Evolutionary conservation across 2,329 filamentous ascomycete species (phyloP), one percentile per base, ranked within the genome.

Genomic region (Colletotrichum lentis): DNA sequence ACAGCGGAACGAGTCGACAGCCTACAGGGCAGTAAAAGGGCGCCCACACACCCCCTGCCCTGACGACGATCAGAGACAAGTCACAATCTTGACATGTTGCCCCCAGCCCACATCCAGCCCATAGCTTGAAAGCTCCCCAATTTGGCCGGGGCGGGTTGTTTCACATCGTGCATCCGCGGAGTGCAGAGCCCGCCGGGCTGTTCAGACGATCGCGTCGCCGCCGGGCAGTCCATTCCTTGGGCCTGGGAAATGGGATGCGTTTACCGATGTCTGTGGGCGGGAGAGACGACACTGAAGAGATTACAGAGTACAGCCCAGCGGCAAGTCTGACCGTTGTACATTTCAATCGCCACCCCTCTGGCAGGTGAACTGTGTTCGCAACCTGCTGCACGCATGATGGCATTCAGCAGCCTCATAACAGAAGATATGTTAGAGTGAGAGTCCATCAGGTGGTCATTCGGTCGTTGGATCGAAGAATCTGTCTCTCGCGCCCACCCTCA

Each of bases 11-110:
- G 27, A 27, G 37, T n/a, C 5, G n/a, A 39, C 18, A 27, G 37
- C 11, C 5, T 12, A 39, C 18, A 47, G 12, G 20, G 18, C 41
- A 35, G 14, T 10, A 12, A 53, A 62, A 47, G 11, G 43, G 20
- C 11, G 18, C n/a, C 24, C 8, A 10, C 31, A 2, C 8, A 10
- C 8, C 53, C 62, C 62, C 44, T 65, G 65, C 27, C 50, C 55
- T 56, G 65, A 59, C 65, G 65, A 59, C 65, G 65, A 68, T 68
- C 65, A 65, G 62, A 61, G 62, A 65, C 65, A 61, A 56, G 62
- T 68, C 65, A 22, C 55, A 68, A 68, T 68, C 62, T 68, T 64
- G 65, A 60, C 55, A 68, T 60, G 62, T 64, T 59, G 54, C 49
- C 55, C 35, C 41, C 46, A 64, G 37, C 43, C 55, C 65, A 46